Percentiles rank a stretch among this genome's conserved stretches.
Evolutionary conservation across 345 rosid species (phyloP).

Genomic region (Gossypium longicalyx): DNA sequence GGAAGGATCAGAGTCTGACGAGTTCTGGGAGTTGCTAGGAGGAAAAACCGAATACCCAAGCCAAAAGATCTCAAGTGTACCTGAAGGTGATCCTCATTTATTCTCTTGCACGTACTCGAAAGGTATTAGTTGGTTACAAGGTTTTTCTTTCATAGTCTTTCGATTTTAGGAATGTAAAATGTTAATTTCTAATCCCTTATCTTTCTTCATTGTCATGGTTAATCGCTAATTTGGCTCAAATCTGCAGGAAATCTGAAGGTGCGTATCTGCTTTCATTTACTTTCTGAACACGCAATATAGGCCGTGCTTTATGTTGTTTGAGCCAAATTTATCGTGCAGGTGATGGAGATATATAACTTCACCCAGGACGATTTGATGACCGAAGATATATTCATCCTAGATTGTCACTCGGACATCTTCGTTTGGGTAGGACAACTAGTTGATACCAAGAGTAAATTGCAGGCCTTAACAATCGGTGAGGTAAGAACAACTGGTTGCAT

Average conservation of each 20-base stretch:
- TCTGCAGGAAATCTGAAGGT: conserved; percentile 88
- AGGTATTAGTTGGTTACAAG: conserved; percentile 41
- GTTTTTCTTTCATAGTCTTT: conserved; percentile 7
- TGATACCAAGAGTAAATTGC: conserved; percentile 63
- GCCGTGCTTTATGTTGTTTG: neutral
- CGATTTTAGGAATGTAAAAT: neutral
- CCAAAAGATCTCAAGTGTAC: conserved; percentile 61
- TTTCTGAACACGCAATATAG: neutral
- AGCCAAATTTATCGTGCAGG: conserved; percentile 46
- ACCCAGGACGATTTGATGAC: conserved; percentile 98
- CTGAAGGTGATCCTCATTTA: conserved; percentile 91
- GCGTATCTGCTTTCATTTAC: conserved; percentile 24
- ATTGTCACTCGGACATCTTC: conserved; percentile 79
- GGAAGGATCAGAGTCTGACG: conserved; percentile 92
- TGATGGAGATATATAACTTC: conserved; percentile 78
- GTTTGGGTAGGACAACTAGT: conserved; percentile 96
- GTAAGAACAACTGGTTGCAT: conserved; percentile 30
- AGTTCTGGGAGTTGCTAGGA: conserved; percentile 85
- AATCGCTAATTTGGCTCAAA: conserved; percentile 22
- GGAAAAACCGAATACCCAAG: conserved; percentile 81
- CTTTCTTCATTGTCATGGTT: conserved; percentile 23
- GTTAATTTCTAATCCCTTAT: conserved; percentile 18
- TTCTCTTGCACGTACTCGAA: conserved; percentile 75
- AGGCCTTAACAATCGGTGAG: conserved; percentile 78
- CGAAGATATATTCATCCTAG: conserved; percentile 89